phyloP scores from a whole-genome alignment of 2,329 filamentous ascomycete genomes.

The Aspergillus pseudonomiae region DNA sequence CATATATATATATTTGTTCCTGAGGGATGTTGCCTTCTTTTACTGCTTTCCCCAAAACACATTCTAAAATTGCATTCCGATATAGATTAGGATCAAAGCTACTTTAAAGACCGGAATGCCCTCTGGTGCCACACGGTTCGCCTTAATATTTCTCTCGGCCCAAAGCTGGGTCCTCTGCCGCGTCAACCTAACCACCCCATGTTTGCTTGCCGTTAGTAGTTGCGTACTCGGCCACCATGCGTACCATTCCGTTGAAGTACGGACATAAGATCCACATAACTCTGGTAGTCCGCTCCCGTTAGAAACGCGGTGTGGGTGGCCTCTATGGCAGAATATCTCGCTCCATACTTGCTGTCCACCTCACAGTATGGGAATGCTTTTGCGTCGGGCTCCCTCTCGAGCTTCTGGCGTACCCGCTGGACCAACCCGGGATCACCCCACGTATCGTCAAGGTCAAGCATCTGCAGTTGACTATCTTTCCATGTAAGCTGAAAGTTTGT shows the following conservation, averaged over 20 bases:
- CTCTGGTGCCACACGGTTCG: too few relatives aligned
- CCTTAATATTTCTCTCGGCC: too few relatives aligned
- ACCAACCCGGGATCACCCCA: not conserved
- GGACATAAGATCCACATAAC: not conserved
- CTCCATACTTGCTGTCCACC: not conserved
- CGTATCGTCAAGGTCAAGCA: not conserved
- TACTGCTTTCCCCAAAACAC: too few relatives aligned
- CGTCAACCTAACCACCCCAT: too few relatives aligned
- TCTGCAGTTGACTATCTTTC: not conserved
- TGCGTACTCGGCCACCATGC: not conserved
- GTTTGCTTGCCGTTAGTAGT: too few relatives aligned
- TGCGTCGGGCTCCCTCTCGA: not conserved
- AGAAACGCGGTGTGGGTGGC: not conserved
- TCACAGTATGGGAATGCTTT: not conserved
- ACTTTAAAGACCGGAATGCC: too few relatives aligned
- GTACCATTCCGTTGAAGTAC: rapidly evolving
- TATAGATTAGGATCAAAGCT: too few relatives aligned
- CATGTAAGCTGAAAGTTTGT: not conserved
- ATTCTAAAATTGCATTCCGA: too few relatives aligned
- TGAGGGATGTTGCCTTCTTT: too few relatives aligned
- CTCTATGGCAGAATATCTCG: not conserved
- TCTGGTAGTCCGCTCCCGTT: not conserved
- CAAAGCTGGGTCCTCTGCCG: too few relatives aligned
- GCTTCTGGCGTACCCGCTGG: not conserved
- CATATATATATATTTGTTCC: too few relatives aligned